Percentiles rank a stretch among this genome's conserved stretches.
These are phyloP conservation scores for Calonectria pauciramosa DNA, from an alignment of 2,329 filamentous ascomycete genomes.

Conservation along the genomic window DNA sequence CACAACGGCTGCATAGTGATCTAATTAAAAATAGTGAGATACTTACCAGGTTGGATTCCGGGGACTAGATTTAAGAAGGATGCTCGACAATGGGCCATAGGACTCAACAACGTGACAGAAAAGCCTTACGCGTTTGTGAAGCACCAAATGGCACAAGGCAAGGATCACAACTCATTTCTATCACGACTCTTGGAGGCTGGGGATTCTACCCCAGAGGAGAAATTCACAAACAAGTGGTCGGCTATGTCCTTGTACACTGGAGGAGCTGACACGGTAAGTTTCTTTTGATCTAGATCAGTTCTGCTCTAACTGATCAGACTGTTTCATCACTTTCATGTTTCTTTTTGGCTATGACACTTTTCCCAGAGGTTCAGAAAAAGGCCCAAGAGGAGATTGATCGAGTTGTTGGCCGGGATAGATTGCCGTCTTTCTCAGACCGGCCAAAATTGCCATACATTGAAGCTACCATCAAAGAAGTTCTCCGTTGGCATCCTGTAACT, in stretches of 20 bases:
- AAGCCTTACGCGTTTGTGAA: constrained; percentile 36
- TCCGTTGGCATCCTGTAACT: constrained; percentile 46
- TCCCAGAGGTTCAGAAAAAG: constrained; percentile 30
- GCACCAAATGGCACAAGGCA: constrained; percentile 25
- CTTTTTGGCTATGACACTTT: constrained; percentile 33
- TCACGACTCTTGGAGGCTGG: constrained; percentile 22
- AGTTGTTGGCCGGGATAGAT: constrained; percentile 43
- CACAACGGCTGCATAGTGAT: not conserved
- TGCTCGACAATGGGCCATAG: constrained; percentile 25
- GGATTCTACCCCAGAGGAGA: constrained; percentile 27
- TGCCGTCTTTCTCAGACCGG: constrained; percentile 41
- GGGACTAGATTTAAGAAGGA: constrained; percentile 29
- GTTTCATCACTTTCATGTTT: constrained; percentile 35
- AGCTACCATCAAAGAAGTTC: constrained; percentile 46
- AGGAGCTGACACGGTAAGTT: constrained; percentile 38
- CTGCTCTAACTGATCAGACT: not conserved
- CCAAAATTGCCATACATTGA: constrained; percentile 45
- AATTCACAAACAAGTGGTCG: constrained; percentile 36
- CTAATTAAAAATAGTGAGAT: constrained; percentile 26
- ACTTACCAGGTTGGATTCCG: constrained; percentile 36
- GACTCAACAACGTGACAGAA: constrained; percentile 18
- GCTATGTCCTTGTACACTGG: constrained; percentile 36
- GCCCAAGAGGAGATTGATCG: constrained; percentile 38
- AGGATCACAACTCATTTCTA: constrained; percentile 27
- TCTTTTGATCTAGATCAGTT: not conserved